Percentiles rank a stretch among this genome's conserved stretches.
phyloP scores from a whole-genome alignment of 768 basidiomycete genomes.

The Leccinum ochraceum region DNA sequence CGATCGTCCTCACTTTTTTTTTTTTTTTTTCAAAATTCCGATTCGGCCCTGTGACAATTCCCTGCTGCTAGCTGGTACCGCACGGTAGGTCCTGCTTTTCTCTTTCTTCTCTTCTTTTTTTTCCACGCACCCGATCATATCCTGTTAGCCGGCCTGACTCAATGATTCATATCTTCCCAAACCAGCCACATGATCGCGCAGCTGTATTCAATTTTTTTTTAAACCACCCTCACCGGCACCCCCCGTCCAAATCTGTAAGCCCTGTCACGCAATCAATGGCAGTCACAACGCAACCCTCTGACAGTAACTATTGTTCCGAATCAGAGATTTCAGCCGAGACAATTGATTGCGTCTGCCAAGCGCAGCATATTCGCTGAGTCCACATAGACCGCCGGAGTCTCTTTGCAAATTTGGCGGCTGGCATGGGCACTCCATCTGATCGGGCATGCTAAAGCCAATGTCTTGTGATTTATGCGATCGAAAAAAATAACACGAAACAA shows the following conservation, averaged over 20 bases:
- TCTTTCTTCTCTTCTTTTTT: slow-evolving; percentile 1
- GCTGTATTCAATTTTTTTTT: slow-evolving; percentile 16
- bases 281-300: background rate
- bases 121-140: slow-evolving; percentile 23
- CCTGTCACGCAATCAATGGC: slow-evolving; percentile 12
- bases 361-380: slow-evolving; percentile 17
- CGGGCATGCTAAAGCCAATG: slow-evolving; percentile 5
- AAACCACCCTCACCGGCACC: background rate
- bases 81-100: background rate
- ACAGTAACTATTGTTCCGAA: background rate
- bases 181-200: slow-evolving; percentile 26
- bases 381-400: slow-evolving; percentile 7
- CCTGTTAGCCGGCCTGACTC: slow-evolving; percentile 15
- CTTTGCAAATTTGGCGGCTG: slow-evolving; percentile 7
- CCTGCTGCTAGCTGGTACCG: background rate
- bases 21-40: background rate
- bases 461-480: background rate
- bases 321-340: slow-evolving; percentile 23
- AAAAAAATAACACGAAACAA: background rate
- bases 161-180: slow-evolving; percentile 6
- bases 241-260: slow-evolving; percentile 17
- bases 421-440: slow-evolving; percentile 14
- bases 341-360: slow-evolving; percentile 6
- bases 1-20: slow-evolving; percentile 18
- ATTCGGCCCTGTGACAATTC: background rate